Percentiles rank a stretch among this genome's conserved stretches.
These are phyloP conservation scores for Phytophthora ramorum DNA, from an alignment of 352 stramenopile genomes.

Conservation along the genomic window DNA sequence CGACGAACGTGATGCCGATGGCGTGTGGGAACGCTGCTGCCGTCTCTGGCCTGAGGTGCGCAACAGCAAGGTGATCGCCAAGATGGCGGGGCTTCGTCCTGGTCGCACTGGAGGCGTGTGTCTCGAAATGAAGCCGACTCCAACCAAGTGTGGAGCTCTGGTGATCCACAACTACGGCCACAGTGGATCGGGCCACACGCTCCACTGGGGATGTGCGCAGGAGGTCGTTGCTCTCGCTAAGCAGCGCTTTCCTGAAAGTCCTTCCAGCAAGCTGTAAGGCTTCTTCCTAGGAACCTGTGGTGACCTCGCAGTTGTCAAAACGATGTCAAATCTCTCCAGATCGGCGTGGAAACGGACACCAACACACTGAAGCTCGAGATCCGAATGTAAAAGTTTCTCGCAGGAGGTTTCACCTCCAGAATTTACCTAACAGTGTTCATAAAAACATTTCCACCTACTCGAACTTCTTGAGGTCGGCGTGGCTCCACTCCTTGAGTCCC, in stretches of 20 bases:
- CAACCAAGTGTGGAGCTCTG: constrained; percentile 38
- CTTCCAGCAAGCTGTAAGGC: constrained; percentile 12
- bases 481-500: constrained; percentile 55
- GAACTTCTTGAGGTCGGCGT: constrained; percentile 65
- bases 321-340: not conserved
- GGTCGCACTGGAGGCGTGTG: constrained; percentile 49
- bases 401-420: too few relatives aligned
- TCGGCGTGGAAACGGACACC: not conserved
- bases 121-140: constrained; percentile 48
- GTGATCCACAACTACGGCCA: constrained; percentile 83
- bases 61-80: constrained; percentile 51
- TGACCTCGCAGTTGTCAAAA: not conserved
- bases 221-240: constrained; percentile 53
- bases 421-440: not conserved
- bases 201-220: constrained; percentile 72
- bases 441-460: constrained; percentile 30
- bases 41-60: constrained; percentile 48
- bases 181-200: constrained; percentile 65
- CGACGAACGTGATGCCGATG: constrained; percentile 48
- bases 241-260: constrained; percentile 16
- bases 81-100: constrained; percentile 59
- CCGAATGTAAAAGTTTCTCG: too few relatives aligned
- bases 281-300: not conserved
- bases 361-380: not conserved
- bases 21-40: constrained; percentile 62